phyloP scores from a whole-genome alignment of 371 early-diverging fungal genomes.

The Nematocida ironsii region DNA sequence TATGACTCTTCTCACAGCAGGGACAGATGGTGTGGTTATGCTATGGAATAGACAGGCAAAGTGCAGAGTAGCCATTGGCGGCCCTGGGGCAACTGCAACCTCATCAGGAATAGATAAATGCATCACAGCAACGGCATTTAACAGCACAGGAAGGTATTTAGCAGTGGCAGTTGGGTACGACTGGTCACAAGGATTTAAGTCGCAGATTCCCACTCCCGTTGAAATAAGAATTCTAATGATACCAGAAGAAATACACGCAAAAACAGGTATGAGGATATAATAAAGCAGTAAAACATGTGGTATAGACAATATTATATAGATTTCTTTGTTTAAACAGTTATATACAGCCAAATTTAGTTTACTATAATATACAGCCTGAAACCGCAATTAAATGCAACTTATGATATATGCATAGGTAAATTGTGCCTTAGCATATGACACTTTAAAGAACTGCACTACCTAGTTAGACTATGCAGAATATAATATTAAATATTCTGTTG shows the following conservation, averaged over 20 bases:
- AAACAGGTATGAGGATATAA: constrained; percentile 14
- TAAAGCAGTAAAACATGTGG: not conserved
- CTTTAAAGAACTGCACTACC: too few relatives aligned
- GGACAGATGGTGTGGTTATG: constrained; percentile 81
- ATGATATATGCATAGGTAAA: too few relatives aligned
- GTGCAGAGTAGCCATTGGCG: constrained; percentile 72
- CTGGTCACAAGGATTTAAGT: constrained; percentile 85
- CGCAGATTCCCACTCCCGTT: constrained; percentile 44
- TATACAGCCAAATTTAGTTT: too few relatives aligned
- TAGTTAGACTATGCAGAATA: too few relatives aligned
- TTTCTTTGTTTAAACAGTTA: too few relatives aligned
- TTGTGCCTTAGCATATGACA: too few relatives aligned
- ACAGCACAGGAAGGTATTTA: constrained; percentile 79
- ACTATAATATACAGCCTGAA: too few relatives aligned
- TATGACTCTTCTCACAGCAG: constrained; percentile 84
- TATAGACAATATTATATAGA: not conserved
- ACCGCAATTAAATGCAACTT: too few relatives aligned
- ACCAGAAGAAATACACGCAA: constrained; percentile 24
- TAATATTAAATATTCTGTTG: too few relatives aligned
- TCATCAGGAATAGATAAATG: constrained; percentile 70
- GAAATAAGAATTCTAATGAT: constrained; percentile 44
- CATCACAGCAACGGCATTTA: constrained; percentile 78
- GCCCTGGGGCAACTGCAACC: constrained; percentile 32
- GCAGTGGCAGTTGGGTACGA: constrained; percentile 89
- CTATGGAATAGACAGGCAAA: constrained; percentile 90